Evolutionary conservation across 352 stramenopile genomes (phyloP), one percentile per base, ranked within the genome.

Genomic region (Globisporangium nodosum): DNA sequence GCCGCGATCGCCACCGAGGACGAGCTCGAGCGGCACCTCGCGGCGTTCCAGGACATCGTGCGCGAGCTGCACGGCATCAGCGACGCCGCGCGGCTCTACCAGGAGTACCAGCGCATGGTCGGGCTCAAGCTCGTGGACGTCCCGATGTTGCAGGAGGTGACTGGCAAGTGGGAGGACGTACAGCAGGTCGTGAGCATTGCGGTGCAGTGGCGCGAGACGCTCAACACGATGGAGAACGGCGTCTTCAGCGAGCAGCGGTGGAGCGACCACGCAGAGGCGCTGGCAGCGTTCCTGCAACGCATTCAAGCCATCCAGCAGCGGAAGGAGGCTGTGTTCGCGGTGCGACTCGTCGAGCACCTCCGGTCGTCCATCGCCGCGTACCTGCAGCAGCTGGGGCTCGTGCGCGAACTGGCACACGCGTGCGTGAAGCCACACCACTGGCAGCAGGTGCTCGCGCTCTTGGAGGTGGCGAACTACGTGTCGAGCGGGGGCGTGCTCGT

Each of bases 31-130:
- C 73, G 71, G 46, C 75, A 88, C 30, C 53, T 83, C 3, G 56
- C 43, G 5, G 64, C 54, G 13, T 85, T 86, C 54, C 63, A 87
- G 63, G 79, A 89, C 11, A 71, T 81, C 30, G 58, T 66, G 3
- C 57, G 64, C 5, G 78, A 91, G 24, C 61, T 89, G 12, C 35
- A 63, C 35, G 52, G 58, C 8, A 88, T 89, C 35, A 67, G 76
- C 52, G 75, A 83, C 31, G 69, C 81, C 5, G 73, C 73, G 3
- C 64, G 57, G 31, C 51, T 87, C n/a, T 91, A 89, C 40, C 71
- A 86, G 60, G 75, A 85, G 16, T 91, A 89, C 49, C 78, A 91
- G 48, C 68, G 68, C 47, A 85, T 88, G 69, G 77, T 89, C 11
- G 77, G 77, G 6, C 64, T 88, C 30, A 87, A 88, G 42, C 64